A percentile compares a stretch with the other conserved stretches of the same genome.
These are phyloP conservation scores for Botrytis sinoallii DNA, from an alignment of 2,329 filamentous ascomycete genomes.

Conservation along the genomic window DNA sequence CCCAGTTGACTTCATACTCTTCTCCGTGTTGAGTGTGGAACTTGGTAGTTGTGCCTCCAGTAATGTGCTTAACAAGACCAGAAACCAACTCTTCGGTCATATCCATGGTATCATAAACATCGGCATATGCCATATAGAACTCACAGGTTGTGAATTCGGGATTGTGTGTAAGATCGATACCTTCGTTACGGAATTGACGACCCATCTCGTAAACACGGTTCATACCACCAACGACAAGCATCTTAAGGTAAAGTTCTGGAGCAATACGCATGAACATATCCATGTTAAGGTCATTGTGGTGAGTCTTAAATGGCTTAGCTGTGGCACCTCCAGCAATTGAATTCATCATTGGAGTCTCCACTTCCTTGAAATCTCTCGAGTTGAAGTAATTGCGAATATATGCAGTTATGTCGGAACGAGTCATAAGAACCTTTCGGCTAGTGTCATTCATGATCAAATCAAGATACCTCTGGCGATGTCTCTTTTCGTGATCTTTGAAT, in stretches of 20 bases:
- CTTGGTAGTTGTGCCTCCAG: slow-evolving; percentile 78
- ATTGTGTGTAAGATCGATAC: slow-evolving; percentile 91
- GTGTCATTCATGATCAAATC: slow-evolving; percentile 93
- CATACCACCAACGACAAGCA: slow-evolving; percentile 86
- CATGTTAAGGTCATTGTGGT: slow-evolving; percentile 95
- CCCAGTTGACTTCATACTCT: slow-evolving; percentile 91
- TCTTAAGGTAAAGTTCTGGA: slow-evolving; percentile 95
- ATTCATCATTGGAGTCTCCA: slow-evolving; percentile 98
- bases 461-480: slow-evolving; percentile 89
- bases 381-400: slow-evolving; percentile 89
- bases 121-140: slow-evolving; percentile 93
- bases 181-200: slow-evolving; percentile 92
- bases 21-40: slow-evolving; percentile 87
- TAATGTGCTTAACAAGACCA: slow-evolving; percentile 82
- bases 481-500: slow-evolving; percentile 91
- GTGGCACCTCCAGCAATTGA: slow-evolving; percentile 93
- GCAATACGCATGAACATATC: slow-evolving; percentile 93
- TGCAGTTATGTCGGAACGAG: slow-evolving; percentile 80
- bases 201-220: slow-evolving; percentile 96
- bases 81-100: slow-evolving; percentile 93
- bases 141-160: slow-evolving; percentile 97
- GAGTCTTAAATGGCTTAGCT: slow-evolving; percentile 88
- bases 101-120: slow-evolving; percentile 87
- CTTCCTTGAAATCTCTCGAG: slow-evolving; percentile 82
- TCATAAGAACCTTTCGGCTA: slow-evolving; percentile 78